phyloP scores from a whole-genome alignment of 1,284 basidiomycete genomes.

The Caloboletus inedulis region DNA sequence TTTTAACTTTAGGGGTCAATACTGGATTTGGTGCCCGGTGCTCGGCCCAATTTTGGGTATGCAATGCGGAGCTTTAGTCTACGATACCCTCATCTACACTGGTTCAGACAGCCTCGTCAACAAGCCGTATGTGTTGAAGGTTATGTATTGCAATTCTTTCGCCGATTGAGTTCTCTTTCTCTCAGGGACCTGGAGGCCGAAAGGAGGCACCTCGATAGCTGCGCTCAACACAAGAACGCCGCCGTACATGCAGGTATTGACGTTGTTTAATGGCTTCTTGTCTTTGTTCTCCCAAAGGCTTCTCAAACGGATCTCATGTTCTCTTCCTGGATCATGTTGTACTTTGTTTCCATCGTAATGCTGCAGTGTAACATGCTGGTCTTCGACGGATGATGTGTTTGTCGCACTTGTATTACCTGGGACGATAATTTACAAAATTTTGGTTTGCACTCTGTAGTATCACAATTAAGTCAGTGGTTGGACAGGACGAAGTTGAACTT shows the following conservation, averaged over 20 bases:
- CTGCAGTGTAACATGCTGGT: no score
- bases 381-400: not conserved
- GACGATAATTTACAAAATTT: not conserved
- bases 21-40: conserved; percentile 75
- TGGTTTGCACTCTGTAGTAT: not conserved
- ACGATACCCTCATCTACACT: conserved; percentile 52
- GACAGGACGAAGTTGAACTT: not conserved
- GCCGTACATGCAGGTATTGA: not conserved
- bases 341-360: not conserved
- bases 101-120: conserved; percentile 55
- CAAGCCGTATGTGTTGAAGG: conserved; percentile 39
- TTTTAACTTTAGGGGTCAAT: conserved; percentile 54
- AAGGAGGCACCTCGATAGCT: conserved; percentile 20
- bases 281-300: not conserved
- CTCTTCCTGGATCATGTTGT: not conserved
- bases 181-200: conserved; percentile 14
- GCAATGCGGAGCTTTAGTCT: conserved; percentile 48
- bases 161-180: not conserved
- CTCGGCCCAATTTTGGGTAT: conserved; percentile 58
- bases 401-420: not conserved
- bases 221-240: not conserved
- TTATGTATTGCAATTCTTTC: not conserved
- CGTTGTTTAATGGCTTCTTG: conserved; percentile 31
- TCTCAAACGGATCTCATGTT: not conserved
- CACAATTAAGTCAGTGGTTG: not conserved